A percentile compares a stretch with the other conserved stretches of the same genome.
phyloP scores from a whole-genome alignment of 352 stramenopile genomes.

The Pythium insidiosum region DNA sequence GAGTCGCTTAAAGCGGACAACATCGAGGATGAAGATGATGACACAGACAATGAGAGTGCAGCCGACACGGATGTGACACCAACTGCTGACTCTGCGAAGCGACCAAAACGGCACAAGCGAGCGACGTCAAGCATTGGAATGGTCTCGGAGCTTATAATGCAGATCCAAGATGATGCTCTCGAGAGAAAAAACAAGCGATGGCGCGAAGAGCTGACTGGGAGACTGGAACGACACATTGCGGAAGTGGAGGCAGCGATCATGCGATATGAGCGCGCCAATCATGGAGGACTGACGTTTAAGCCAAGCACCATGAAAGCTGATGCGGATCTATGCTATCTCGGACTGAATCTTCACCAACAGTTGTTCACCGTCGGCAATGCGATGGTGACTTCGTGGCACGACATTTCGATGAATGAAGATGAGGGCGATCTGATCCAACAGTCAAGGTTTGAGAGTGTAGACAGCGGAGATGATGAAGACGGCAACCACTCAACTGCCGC shows the following conservation, averaged over 20 bases:
- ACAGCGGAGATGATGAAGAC: no score
- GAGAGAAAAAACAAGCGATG: constrained; percentile 78
- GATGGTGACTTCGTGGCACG: constrained; percentile 28
- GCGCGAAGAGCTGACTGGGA: constrained; percentile 59
- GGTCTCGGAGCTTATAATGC: constrained; percentile 82
- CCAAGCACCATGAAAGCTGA: constrained; percentile 85
- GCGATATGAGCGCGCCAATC: constrained; percentile 56
- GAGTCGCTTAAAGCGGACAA: constrained; percentile 39
- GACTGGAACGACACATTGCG: constrained; percentile 79
- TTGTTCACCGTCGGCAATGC: constrained; percentile 70
- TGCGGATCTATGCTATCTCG: constrained; percentile 61
- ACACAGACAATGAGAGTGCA: constrained; percentile 18
- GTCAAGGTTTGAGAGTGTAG: no score
- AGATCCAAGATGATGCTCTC: constrained; percentile 77
- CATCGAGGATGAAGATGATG: constrained; percentile 18
- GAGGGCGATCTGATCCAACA: no score
- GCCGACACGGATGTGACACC: not conserved
- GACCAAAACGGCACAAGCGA: no score
- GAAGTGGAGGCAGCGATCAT: constrained; percentile 72
- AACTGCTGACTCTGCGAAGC: not conserved
- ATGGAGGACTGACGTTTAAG: constrained; percentile 75
- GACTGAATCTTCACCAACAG: constrained; percentile 81
- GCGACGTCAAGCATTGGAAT: constrained; percentile 80
- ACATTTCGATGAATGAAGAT: no score
- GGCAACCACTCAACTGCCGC: no score